Evolutionary conservation across 2,329 filamentous ascomycete species (phyloP).

Genomic region (Nectriaceae sp.): DNA sequence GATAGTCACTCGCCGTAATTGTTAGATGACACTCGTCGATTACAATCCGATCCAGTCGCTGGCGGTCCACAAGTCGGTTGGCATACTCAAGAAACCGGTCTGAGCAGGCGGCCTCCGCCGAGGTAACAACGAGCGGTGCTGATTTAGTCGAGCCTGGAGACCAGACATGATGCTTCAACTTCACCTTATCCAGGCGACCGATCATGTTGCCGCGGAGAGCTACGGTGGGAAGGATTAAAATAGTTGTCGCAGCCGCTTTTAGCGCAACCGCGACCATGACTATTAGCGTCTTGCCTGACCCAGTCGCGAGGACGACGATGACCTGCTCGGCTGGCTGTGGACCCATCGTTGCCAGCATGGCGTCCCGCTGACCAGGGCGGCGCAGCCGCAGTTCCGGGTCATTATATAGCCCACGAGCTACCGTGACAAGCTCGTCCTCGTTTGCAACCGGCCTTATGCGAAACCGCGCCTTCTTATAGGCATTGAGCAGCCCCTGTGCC

Average conservation of each 20-base stretch:
- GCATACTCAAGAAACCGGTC: background rate
- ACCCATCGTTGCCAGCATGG: conserved; percentile 2
- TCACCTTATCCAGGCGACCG: background rate
- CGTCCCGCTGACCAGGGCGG: background rate
- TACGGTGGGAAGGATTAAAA: conserved; percentile 1
- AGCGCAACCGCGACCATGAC: conserved; percentile 1
- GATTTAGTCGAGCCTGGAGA: background rate
- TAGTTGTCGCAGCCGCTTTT: conserved; percentile 1
- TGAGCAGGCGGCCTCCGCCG: background rate
- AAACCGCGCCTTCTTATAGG: conserved; percentile 1
- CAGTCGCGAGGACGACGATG: conserved; percentile 2
- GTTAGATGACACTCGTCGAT: conserved; percentile 3
- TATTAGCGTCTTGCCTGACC: background rate
- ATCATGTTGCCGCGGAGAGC: conserved; percentile 2
- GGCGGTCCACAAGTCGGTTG: background rate
- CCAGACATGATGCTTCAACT: conserved; percentile 1
- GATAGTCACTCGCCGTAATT: conserved; percentile 3
- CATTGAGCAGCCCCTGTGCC: background rate
- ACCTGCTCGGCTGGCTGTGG: background rate
- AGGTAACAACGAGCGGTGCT: conserved; percentile 2
- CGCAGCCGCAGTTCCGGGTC: background rate
- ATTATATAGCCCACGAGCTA: background rate
- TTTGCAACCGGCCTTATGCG: background rate
- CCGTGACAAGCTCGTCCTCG: background rate
- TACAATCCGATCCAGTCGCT: conserved; percentile 3